Conservation (phyloP, 768 basidiomycete genomes). For the Artomyces pyxidatus region DNA sequence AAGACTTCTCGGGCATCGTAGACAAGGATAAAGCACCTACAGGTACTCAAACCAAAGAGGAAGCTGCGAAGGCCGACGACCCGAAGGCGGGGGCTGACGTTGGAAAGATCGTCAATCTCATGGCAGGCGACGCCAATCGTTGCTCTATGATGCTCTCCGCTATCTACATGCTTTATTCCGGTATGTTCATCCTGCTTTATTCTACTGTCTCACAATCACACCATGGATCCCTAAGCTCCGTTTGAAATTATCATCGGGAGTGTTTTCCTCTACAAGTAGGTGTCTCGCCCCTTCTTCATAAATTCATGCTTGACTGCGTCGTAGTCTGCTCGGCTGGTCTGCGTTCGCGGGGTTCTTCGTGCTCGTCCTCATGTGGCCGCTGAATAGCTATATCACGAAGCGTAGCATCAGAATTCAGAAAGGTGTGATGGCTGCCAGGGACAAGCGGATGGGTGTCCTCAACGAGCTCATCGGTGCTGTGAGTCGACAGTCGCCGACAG, state of each 20-base stretch:
- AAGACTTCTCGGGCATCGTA: slow-evolving; percentile 75
- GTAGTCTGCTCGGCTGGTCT: slow-evolving; percentile 53
- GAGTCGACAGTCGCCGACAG: slow-evolving; percentile 15
- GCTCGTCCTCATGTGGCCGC: slow-evolving; percentile 56
- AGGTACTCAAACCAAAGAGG: slow-evolving; percentile 24
- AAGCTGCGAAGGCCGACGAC: slow-evolving; percentile 30
- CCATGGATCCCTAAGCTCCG: slow-evolving; percentile 38
- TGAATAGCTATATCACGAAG: slow-evolving; percentile 59
- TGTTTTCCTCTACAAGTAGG: slow-evolving; percentile 67
- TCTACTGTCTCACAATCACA: slow-evolving; percentile 1
- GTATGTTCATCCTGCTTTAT: slow-evolving; percentile 24
- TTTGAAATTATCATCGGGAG: slow-evolving; percentile 71
- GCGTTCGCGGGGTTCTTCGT: slow-evolving; percentile 75
- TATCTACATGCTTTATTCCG: slow-evolving; percentile 61
- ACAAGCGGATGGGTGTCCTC: slow-evolving; percentile 70
- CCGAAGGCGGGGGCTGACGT: slow-evolving; percentile 75
- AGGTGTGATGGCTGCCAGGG: slow-evolving; percentile 50
- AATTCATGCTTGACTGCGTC: neutral
- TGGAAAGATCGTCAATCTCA: slow-evolving; percentile 86
- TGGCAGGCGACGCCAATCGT: slow-evolving; percentile 71
- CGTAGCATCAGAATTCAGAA: slow-evolving; percentile 55
- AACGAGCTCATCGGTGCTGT: slow-evolving; percentile 71
- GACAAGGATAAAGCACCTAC: slow-evolving; percentile 26
- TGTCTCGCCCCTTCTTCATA: neutral
- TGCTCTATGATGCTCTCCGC: slow-evolving; percentile 46